Conservation (phyloP, 768 basidiomycete species). For the Suillus clintonianus region DNA sequence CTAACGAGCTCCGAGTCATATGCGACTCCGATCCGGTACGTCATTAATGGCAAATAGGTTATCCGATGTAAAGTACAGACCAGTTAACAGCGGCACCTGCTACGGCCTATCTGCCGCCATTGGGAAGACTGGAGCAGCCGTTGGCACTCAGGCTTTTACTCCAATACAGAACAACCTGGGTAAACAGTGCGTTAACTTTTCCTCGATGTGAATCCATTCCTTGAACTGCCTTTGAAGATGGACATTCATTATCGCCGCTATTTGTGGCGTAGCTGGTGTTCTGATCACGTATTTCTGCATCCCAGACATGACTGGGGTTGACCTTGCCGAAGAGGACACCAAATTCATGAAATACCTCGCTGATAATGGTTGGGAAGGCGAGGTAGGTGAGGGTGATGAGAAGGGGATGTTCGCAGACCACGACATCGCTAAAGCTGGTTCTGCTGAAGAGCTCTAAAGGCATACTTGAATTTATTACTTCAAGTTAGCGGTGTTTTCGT, state of each 20-base stretch:
- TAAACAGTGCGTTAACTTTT: constrained; percentile 44
- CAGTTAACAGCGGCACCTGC: constrained; percentile 54
- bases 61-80: not conserved
- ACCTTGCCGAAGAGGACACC: constrained; percentile 66
- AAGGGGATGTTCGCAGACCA: constrained; percentile 24
- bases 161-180: constrained; percentile 71
- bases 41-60: not conserved
- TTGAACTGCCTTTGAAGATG: constrained; percentile 38
- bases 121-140: constrained; percentile 71
- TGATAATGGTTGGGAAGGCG: constrained; percentile 66
- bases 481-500: not conserved
- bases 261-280: constrained; percentile 64
- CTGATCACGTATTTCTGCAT: constrained; percentile 69
- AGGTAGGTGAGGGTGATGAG: constrained; percentile 58
- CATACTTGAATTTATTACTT: not conserved
- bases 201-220: not conserved
- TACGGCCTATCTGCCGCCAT: constrained; percentile 70
- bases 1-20: constrained; percentile 69
- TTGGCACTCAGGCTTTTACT: constrained; percentile 71
- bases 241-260: constrained; percentile 72
- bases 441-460: constrained; percentile 12
- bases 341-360: constrained; percentile 61
- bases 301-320: constrained; percentile 66
- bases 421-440: constrained; percentile 14
- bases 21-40: constrained; percentile 62